Base-by-base conservation (phyloP, 495 filamentous ascomycete genomes). In the Melanomma pulvis-pyrius region DNA sequence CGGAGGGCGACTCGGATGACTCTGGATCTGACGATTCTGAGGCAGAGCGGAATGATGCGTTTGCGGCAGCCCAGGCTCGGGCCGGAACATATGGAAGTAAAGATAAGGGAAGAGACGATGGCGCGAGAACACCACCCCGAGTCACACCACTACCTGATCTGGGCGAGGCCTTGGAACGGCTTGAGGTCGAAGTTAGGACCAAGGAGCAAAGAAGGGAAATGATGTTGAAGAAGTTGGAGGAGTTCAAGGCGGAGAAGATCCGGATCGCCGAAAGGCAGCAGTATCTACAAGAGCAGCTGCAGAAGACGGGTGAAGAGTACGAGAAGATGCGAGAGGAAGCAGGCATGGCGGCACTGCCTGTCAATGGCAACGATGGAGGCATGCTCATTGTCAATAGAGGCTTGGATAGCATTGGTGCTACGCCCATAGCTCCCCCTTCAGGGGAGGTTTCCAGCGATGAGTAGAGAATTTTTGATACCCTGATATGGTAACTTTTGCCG, bases 1-100 rank as follows among this genome's bases (percentile, higher is more conserved):
- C 93, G 2, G 91, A 97, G 71, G 81, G 77, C 5, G 73, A 69
- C 30, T 73, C 82, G n/a, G 70, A 66, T 57, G 80, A 80, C 22
- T 71, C 72, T 17, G 55, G 17, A 4, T 84, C 81, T 7, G 89
- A 93, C 69, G 90, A 92, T 67, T 91, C 88, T 2, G 92, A 96
- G 66, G 81, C 88, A 0, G 92, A 92, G 75, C 82, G 93, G 46
- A 85, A 82, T 49, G 90, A 88, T 9, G 94, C 92, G 21, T 98
- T 93, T 77, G 93, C 97, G 76, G 88, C 87, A 2, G 87, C 91
- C 21, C 94, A 98, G 77, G 91, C 91, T 34, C 83, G 87, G 36
- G 90, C 90, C 11, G 92, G 89, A 1, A 73, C 74, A 0, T 77
- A 90, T 89, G 84, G 90, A 88, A 63, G 79, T 72, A 29, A 74